phyloP scores from a whole-genome alignment of 2,329 filamentous ascomycete species.

The Aspergillus sp. region DNA sequence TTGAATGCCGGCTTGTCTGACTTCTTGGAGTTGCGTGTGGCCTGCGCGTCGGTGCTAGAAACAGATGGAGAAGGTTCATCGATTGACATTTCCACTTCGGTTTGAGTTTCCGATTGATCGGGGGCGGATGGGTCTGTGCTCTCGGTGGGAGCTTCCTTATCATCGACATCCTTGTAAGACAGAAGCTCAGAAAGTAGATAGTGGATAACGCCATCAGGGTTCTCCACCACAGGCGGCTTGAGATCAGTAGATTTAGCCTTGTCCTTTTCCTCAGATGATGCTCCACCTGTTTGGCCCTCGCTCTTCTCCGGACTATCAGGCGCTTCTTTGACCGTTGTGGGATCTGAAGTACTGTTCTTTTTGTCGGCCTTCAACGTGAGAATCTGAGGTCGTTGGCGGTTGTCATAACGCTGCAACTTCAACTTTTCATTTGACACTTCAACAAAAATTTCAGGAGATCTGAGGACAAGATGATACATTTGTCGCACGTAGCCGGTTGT shows the following conservation, averaged over 20 bases:
- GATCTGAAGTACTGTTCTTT: constrained; percentile 27
- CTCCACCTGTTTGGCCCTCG: constrained; percentile 27
- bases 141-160: constrained; percentile 64
- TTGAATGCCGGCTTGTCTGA: constrained; percentile 76
- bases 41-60: constrained; percentile 32
- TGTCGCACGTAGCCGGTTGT: constrained; percentile 72
- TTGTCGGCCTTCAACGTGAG: constrained; percentile 56
- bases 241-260: constrained; percentile 65
- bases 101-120: constrained; percentile 37
- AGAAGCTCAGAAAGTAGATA: constrained; percentile 91
- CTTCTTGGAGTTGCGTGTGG: constrained; percentile 59
- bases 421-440: constrained; percentile 84
- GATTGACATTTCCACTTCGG: constrained; percentile 55
- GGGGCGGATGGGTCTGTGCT: constrained; percentile 29
- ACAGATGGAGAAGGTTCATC: constrained; percentile 40
- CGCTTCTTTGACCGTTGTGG: constrained; percentile 26
- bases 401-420: constrained; percentile 67
- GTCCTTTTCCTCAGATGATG: constrained; percentile 30
- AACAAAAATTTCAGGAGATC: constrained; percentile 82
- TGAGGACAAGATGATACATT: constrained; percentile 76
- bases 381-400: constrained; percentile 54
- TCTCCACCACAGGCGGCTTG: constrained; percentile 84
- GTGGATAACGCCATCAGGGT: constrained; percentile 91
- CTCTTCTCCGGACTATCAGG: constrained; percentile 33
- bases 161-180: constrained; percentile 88